Conservation (phyloP, 2,329 filamentous ascomycete species). For the Fusarium napiforme region DNA sequence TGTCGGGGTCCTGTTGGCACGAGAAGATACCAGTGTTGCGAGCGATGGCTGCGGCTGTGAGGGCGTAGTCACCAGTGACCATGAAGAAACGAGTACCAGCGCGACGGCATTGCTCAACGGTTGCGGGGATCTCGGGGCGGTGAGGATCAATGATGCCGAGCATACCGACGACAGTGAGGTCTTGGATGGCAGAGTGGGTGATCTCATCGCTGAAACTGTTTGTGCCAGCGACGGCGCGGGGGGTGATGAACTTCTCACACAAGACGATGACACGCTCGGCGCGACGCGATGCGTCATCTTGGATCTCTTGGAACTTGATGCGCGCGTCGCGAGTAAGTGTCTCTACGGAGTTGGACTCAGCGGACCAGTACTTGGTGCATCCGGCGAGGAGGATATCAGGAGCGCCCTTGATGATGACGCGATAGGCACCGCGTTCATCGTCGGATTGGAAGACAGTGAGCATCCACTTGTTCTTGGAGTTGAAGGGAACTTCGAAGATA, state of each 20-base stretch:
- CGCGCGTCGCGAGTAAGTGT: conserved; percentile 50
- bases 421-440: conserved; percentile 45
- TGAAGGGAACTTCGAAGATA: conserved; percentile 59
- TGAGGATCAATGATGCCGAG: conserved; percentile 62
- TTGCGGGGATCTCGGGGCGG: conserved; percentile 55
- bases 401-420: conserved; percentile 64
- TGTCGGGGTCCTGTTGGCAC: conserved; percentile 56
- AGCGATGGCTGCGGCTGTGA: conserved; percentile 74
- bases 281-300: conserved; percentile 54
- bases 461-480: conserved; percentile 64
- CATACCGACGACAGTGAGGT: conserved; percentile 62
- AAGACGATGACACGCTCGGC: conserved; percentile 58
- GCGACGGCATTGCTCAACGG: conserved; percentile 55
- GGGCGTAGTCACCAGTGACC: conserved; percentile 60
- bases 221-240: conserved; percentile 47
- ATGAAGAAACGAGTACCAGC: conserved; percentile 59
- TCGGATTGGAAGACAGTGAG: conserved; percentile 52
- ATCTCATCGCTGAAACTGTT: conserved; percentile 64
- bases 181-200: conserved; percentile 51
- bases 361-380: conserved; percentile 52
- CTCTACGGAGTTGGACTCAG: conserved; percentile 45
- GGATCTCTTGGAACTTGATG: conserved; percentile 49
- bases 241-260: conserved; percentile 51
- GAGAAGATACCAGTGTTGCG: conserved; percentile 73
- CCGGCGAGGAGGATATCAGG: conserved; percentile 60